Percentiles rank a stretch among this genome's conserved stretches.
Conservation (phyloP, 2,329 filamentous ascomycete species). For the Leptographium flavum region DNA sequence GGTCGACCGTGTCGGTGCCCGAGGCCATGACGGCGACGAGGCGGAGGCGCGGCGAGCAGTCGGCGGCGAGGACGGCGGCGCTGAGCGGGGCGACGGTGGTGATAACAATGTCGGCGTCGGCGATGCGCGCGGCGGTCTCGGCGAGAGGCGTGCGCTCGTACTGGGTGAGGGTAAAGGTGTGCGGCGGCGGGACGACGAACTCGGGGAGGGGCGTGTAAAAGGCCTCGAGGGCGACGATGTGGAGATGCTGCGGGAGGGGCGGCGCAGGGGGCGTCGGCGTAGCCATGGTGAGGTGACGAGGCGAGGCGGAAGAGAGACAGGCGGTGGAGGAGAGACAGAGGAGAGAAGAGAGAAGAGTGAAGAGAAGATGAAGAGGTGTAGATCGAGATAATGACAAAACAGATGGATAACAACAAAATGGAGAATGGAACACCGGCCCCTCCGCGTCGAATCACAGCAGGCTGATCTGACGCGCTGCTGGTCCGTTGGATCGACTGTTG, state of each 20-base stretch:
- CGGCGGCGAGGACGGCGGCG: constrained; percentile 11
- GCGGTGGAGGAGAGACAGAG: too few species aligned
- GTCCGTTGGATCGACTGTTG: too few species aligned
- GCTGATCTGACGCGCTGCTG: too few species aligned
- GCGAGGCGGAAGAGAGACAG: too few species aligned
- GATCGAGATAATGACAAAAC: too few species aligned
- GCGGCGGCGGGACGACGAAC: constrained; percentile 10
- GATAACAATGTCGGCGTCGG: constrained; percentile 22
- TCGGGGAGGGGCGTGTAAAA: constrained; percentile 18
- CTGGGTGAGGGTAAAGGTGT: constrained; percentile 17
- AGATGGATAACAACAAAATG: too few species aligned
- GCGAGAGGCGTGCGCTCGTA: constrained; percentile 15
- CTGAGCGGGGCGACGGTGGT: constrained; percentile 18
- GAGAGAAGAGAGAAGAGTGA: too few species aligned
- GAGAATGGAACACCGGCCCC: too few species aligned
- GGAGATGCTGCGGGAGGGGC: constrained; percentile 13
- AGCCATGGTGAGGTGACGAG: too few species aligned
- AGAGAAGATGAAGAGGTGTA: too few species aligned
- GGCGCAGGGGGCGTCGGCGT: neutral
- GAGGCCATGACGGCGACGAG: constrained; percentile 16
- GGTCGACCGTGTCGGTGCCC: constrained; percentile 16
- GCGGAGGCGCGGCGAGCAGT: constrained; percentile 16
- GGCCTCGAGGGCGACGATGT: constrained; percentile 21
- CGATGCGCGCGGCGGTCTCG: constrained; percentile 17
- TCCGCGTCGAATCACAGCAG: too few species aligned